Base-by-base conservation (phyloP, 73 alveolate genomes). In the Stentor roeselii region DNA sequence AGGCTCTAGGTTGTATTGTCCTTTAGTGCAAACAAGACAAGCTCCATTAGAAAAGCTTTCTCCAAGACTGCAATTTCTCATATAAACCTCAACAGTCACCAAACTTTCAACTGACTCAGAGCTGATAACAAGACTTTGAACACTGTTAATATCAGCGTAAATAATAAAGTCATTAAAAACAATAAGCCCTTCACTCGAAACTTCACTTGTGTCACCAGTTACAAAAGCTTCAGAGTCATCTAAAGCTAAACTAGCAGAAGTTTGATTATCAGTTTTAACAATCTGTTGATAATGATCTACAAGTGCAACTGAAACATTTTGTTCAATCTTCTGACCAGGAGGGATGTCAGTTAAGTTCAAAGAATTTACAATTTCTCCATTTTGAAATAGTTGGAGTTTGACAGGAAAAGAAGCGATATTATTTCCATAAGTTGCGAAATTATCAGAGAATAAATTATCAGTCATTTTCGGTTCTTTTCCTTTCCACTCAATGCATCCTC, bases 241-340 rank as follows among this genome's bases (percentile, higher is more conserved):
- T 30, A 0, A 1, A 0, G 37, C 37, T 67, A 67, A 2, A 67
- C 15, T n/a, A 27, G 11, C 80, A 1, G 80, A 50, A 11, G 67
- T 50, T 50, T 50, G 67, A 50, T 67, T 67, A 21, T 67, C 80
- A 21, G 80, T 67, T 67, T 67, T 67, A n/a, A 67, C 80, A 30
- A 67, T 67, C 80, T 67, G 80, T 21, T 34, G 15, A 67, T 67
- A 67, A 32, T 67, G 80, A 2, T 67, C 80, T 21, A 67, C 37
- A 21, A 67, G 37, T 14, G 41, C 80, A 30, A 67, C 11, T 67
- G 0, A 36, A 30, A 67, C 21, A 67, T 15, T 15, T 67, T n/a
- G 21, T 27, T 34, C 34, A 1, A 1, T 34, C 34, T 30, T 30
- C 37, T 67, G 80, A n/a, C 80, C 80, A 0, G 80, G 37, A 34